Evolutionary conservation across 176 grass and related monocot genomes (phyloP), one percentile per base, ranked within the genome.

Genomic region (Luzula sylvatica): DNA sequence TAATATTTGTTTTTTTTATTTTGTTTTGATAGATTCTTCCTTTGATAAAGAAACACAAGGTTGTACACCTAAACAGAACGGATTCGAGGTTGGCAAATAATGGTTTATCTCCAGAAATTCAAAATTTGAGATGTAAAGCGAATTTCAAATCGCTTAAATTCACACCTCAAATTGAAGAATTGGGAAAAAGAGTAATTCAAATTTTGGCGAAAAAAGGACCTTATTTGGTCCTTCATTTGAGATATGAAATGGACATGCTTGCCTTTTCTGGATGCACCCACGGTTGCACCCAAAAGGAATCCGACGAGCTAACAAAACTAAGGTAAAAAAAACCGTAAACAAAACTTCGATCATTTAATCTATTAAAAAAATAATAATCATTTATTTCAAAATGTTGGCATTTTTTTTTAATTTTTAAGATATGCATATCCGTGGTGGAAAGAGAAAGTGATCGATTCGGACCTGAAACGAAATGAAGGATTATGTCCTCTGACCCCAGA

Each of bases 351-450:
- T 44, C 12, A 26, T 63, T 28, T 11, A 13, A 46, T 46, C 8
- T 26, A 6, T 58, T 20, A 8, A 19, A 12, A 26, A 18, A 47
- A 30, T 46, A 63, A 5, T 20, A 26, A 24, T 60, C 30, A 60
- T 24, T 20, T n/a, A n/a, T n/a, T n/a, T n/a, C n/a, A n/a, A n/a
- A n/a, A n/a, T n/a, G n/a, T n/a, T n/a, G n/a, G n/a, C 38, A 16
- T 32, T 22, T 64, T 61, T 15, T 25, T 41, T 9, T 70, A 67
- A 19, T 61, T 15, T 11, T 61, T 77, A 5, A 96, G 90, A 60
- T 89, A 96, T 74, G 84, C 78, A 32, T 96, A 89, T 74, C 92
- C 85, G 23, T 89, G 92, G 92, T 96, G 92, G 92, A 96, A 89
- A 68, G 81, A 89, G 55, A 96, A 96, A 70, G 38, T 86, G 13